Evolutionary conservation across 2,329 filamentous ascomycete genomes (phyloP).

Genomic region (Colletotrichum agaves): DNA sequence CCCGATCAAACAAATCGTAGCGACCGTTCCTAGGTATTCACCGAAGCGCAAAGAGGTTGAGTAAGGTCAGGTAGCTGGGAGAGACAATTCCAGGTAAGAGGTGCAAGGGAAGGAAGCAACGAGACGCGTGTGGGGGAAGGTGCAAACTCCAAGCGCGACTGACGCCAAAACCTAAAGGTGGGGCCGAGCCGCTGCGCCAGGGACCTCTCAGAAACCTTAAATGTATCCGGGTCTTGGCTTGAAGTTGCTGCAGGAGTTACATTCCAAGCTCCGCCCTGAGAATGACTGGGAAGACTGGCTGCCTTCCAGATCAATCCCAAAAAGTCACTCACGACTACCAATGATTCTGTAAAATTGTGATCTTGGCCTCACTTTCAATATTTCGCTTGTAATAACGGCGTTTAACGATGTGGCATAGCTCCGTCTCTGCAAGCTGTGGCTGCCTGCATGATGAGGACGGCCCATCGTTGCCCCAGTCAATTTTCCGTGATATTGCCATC

Average conservation of each 20-base stretch:
- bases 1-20: too few species aligned
- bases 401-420: background rate
- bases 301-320: too few species aligned
- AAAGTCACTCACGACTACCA: too few species aligned
- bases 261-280: too few species aligned
- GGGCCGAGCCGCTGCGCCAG: constrained; percentile 17
- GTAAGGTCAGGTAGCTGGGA: too few species aligned
- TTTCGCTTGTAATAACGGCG: background rate
- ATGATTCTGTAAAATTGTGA: background rate
- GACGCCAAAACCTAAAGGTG: constrained; percentile 35
- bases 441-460: background rate
- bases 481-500: constrained; percentile 25
- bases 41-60: background rate
- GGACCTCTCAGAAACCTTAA: background rate
- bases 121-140: constrained; percentile 24
- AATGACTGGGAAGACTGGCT: too few species aligned
- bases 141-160: constrained; percentile 34
- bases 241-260: too few species aligned
- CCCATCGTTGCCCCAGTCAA: background rate
- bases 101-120: constrained; percentile 1
- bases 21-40: too few species aligned
- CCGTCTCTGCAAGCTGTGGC: background rate
- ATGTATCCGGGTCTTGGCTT: background rate
- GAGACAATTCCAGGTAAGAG: background rate
- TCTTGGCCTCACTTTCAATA: background rate